Evolutionary conservation across 108 stramenopile species (phyloP).

Genomic region (Fistulifera solaris): DNA sequence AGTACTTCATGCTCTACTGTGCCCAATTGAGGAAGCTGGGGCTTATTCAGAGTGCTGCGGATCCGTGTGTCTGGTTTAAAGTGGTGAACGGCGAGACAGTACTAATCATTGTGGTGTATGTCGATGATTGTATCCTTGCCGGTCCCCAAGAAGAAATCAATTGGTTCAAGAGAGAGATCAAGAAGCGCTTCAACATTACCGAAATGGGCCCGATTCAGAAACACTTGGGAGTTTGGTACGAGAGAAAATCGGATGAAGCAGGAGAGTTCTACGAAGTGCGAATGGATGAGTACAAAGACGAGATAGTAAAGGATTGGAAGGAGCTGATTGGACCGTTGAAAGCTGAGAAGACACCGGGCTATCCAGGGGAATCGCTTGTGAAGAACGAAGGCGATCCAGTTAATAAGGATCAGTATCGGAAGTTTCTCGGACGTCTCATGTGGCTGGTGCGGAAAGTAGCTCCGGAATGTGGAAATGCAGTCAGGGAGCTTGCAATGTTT

Average conservation of each 20-base stretch:
- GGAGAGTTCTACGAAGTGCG: background rate
- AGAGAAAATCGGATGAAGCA: conserved; percentile 1
- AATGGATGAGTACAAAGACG: background rate
- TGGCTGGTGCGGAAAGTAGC: background rate
- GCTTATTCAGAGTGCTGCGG: background rate
- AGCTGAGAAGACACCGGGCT: conserved; percentile 11
- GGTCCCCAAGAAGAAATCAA: conserved; percentile 5
- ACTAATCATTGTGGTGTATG: conserved; percentile 6
- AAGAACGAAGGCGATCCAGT: conserved; percentile 3
- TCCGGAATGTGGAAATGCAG: conserved; percentile 8
- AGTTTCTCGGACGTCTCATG: conserved; percentile 9
- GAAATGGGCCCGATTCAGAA: conserved; percentile 12
- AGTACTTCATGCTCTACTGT: background rate
- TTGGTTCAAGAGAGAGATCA: conserved; percentile 9
- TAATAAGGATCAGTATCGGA: conserved; percentile 2
- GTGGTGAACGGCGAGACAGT: background rate
- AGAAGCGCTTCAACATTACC: conserved; percentile 10
- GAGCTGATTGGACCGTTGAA: background rate
- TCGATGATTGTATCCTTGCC: conserved; percentile 13
- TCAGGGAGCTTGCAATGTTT: conserved; percentile 3
- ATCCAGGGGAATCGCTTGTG: conserved; percentile 7
- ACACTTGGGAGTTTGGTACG: conserved; percentile 17
- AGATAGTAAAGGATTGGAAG: conserved; percentile 2
- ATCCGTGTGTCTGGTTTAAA: conserved; percentile 6
- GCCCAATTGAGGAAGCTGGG: background rate